Conservation (phyloP, 768 basidiomycete species). For the Podaxis sp. region DNA sequence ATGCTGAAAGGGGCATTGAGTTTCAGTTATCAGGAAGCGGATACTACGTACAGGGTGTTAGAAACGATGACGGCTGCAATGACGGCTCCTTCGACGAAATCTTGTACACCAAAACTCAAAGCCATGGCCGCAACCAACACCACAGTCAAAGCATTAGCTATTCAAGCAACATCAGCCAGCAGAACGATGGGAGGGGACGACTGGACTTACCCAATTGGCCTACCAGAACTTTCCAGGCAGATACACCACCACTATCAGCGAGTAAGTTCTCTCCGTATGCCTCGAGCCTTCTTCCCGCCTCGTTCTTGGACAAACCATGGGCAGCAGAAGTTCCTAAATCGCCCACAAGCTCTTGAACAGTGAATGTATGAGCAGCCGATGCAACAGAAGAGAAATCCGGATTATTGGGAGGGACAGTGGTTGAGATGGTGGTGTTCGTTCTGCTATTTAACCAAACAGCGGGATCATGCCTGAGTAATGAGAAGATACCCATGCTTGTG, state of each 20-base stretch:
- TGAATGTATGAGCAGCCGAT: constrained; percentile 33
- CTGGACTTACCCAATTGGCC: constrained; percentile 32
- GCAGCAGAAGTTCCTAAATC: constrained; percentile 30
- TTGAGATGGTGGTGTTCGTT: constrained; percentile 32
- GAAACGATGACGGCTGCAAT: constrained; percentile 44
- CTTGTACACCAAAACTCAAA: constrained; percentile 54
- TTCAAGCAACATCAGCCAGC: constrained; percentile 54
- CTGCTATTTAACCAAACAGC: constrained; percentile 28
- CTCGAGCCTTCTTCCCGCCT: constrained; percentile 33
- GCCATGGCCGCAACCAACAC: constrained; percentile 41
- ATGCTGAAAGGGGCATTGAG: constrained; percentile 31
- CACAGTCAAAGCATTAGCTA: constrained; percentile 43
- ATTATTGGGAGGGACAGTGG: constrained; percentile 32
- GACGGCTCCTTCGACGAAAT: constrained; percentile 53
- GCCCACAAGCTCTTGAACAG: constrained; percentile 27
- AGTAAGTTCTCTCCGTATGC: constrained; percentile 34
- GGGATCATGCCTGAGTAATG: not conserved
- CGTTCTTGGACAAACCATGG: constrained; percentile 37
- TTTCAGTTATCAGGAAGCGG: constrained; percentile 21
- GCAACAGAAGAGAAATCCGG: constrained; percentile 31
- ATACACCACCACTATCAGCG: constrained; percentile 33
- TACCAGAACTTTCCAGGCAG: constrained; percentile 33
- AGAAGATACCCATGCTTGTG: not conserved
- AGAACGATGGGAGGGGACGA: constrained; percentile 34
- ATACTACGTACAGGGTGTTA: constrained; percentile 35